These are phyloP conservation scores for Rhodomyrtus tomentosa DNA, from an alignment of 345 rosid genomes.

Conservation along the genomic window DNA sequence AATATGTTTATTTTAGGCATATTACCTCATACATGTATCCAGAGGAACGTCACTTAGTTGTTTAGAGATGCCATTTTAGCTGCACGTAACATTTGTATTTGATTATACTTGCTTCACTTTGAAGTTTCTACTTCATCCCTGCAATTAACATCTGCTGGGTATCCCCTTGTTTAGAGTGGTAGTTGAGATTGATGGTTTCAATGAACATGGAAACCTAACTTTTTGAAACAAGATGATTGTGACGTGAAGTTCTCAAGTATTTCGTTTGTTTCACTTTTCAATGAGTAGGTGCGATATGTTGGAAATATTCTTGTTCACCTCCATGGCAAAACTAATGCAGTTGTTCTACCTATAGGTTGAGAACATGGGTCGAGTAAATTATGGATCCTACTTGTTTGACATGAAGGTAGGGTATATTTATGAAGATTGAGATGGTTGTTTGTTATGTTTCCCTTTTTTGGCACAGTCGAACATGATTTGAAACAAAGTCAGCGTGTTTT, in stretches of 20 bases:
- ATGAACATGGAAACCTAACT: not conserved
- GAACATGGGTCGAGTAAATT: slow-evolving; percentile 88
- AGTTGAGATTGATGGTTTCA: not conserved
- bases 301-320: not conserved
- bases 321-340: not conserved
- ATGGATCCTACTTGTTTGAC: slow-evolving; percentile 71
- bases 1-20: not conserved
- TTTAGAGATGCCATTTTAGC: not conserved
- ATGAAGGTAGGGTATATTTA: slow-evolving; percentile 41
- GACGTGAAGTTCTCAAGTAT: not conserved
- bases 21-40: not conserved
- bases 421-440: not conserved
- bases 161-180: not conserved
- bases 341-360: slow-evolving; percentile 48
- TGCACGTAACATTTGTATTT: not conserved
- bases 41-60: not conserved
- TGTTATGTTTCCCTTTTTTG: not conserved
- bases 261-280: not conserved
- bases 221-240: not conserved
- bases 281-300: not conserved
- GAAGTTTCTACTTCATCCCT: not conserved
- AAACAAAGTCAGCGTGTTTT: not conserved
- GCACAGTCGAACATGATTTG: not conserved
- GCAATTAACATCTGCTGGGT: not conserved
- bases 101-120: not conserved